These are phyloP conservation scores for Xylaria cubensis DNA, from an alignment of 495 filamentous ascomycete species.

Conservation along the genomic window DNA sequence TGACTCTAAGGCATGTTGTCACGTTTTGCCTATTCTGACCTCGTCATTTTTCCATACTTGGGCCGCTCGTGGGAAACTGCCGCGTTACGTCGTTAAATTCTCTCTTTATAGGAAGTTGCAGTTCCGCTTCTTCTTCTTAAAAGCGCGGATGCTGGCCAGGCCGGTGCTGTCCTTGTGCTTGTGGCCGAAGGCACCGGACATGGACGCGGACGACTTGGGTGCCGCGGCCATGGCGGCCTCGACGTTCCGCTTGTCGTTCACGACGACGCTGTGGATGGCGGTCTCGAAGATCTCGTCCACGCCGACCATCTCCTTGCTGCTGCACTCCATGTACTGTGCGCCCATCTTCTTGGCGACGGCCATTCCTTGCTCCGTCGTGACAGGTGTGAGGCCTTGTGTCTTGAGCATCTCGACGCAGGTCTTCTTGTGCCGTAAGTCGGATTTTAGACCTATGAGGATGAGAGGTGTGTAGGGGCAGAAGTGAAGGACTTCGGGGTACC, in stretches of 20 bases:
- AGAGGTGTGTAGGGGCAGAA: constrained; percentile 98
- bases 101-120: constrained; percentile 72
- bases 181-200: constrained; percentile 22
- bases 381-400: constrained; percentile 94
- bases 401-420: constrained; percentile 98
- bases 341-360: constrained; percentile 91
- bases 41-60: not conserved
- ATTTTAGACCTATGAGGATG: constrained; percentile 94
- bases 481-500: constrained; percentile 98
- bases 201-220: constrained; percentile 29
- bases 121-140: constrained; percentile 68
- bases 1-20: constrained; percentile 32
- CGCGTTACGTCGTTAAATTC: not conserved
- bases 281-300: constrained; percentile 94
- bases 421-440: constrained; percentile 90
- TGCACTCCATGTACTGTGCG: constrained; percentile 95
- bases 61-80: constrained; percentile 2
- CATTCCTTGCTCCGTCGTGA: constrained; percentile 87
- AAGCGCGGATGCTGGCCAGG: constrained; percentile 43
- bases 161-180: constrained; percentile 34
- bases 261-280: constrained; percentile 86
- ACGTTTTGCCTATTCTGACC: not conserved
- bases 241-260: constrained; percentile 63
- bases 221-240: constrained; percentile 47
- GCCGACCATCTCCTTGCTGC: constrained; percentile 93